These are phyloP conservation scores for Trichoderma afroharzianum DNA, from an alignment of 2,329 filamentous ascomycete genomes.

Conservation along the genomic window DNA sequence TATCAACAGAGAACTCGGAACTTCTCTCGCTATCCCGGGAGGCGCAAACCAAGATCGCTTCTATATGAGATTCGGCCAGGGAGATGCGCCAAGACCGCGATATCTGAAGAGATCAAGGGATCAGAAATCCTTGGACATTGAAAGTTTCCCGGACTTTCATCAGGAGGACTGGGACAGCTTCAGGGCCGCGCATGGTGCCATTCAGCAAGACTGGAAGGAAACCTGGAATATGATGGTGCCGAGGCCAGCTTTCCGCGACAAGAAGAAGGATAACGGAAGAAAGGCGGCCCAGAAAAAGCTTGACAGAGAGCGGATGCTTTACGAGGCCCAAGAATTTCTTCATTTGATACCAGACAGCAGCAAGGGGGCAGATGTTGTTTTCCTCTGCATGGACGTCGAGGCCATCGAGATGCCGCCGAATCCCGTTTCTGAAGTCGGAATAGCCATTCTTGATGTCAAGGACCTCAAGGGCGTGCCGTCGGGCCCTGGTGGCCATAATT, in stretches of 20 bases:
- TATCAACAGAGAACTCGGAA: constrained; percentile 58
- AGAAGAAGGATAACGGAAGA: constrained; percentile 43
- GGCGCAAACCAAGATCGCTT: constrained; percentile 53
- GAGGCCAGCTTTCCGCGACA: constrained; percentile 21
- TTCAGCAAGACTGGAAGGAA: constrained; percentile 10
- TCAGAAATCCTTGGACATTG: constrained; percentile 33
- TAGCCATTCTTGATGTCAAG: constrained; percentile 73
- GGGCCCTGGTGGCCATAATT: constrained; percentile 59
- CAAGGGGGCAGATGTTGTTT: constrained; percentile 41
- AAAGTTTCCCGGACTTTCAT: constrained; percentile 35
- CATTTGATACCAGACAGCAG: constrained; percentile 45
- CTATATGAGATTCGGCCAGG: constrained; percentile 55
- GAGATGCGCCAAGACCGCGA: constrained; percentile 60
- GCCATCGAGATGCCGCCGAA: constrained; percentile 65
- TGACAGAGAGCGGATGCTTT: constrained; percentile 51
- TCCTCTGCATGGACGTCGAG: constrained; percentile 81
- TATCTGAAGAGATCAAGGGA: constrained; percentile 60
- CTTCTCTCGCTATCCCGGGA: constrained; percentile 55
- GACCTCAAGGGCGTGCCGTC: constrained; percentile 53
- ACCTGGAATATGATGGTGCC: constrained; percentile 24
- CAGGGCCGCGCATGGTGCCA: neutral
- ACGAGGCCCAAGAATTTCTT: constrained; percentile 65
- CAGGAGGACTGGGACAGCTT: constrained; percentile 33
- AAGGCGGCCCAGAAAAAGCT: constrained; percentile 49
- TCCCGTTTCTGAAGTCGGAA: constrained; percentile 78